Evolutionary conservation across 2,329 filamentous ascomycete genomes (phyloP).

Genomic region (Bretziella fagacearum): DNA sequence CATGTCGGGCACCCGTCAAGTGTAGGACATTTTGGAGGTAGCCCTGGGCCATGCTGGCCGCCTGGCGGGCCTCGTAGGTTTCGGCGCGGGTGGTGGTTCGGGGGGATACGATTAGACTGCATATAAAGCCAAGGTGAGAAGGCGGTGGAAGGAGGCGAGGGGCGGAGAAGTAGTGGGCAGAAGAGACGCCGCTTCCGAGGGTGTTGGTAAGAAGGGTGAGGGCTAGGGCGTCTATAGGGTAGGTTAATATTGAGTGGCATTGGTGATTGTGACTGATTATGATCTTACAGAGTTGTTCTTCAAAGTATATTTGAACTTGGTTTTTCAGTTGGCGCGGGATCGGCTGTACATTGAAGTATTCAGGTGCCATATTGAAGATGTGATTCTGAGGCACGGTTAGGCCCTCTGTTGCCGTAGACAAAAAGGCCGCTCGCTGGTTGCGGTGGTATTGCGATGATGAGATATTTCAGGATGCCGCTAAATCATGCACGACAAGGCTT

Average conservation of each 20-base stretch:
- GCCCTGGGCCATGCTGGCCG: constrained; percentile 48
- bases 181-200: constrained; percentile 35
- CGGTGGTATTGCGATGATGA: no score
- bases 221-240: constrained; percentile 35
- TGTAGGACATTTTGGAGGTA: constrained; percentile 53
- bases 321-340: constrained; percentile 11
- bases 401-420: no score
- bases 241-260: no score
- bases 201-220: constrained; percentile 47
- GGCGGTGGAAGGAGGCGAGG: constrained; percentile 44
- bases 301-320: constrained; percentile 14
- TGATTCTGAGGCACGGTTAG: no score
- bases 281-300: constrained; percentile 19
- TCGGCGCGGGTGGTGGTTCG: constrained; percentile 55
- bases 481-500: no score
- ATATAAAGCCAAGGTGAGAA: constrained; percentile 58
- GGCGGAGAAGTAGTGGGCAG: constrained; percentile 15
- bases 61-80: constrained; percentile 40
- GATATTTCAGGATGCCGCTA: no score
- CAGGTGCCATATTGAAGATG: not conserved
- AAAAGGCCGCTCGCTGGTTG: no score
- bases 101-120: constrained; percentile 69
- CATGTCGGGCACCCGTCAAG: constrained; percentile 51
- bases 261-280: no score
- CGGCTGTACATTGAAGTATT: constrained; percentile 1